Evolutionary conservation across 371 early-diverging fungal species (phyloP), one percentile per base, ranked within the genome.

Genomic region (Syncephalastrum sp.): DNA sequence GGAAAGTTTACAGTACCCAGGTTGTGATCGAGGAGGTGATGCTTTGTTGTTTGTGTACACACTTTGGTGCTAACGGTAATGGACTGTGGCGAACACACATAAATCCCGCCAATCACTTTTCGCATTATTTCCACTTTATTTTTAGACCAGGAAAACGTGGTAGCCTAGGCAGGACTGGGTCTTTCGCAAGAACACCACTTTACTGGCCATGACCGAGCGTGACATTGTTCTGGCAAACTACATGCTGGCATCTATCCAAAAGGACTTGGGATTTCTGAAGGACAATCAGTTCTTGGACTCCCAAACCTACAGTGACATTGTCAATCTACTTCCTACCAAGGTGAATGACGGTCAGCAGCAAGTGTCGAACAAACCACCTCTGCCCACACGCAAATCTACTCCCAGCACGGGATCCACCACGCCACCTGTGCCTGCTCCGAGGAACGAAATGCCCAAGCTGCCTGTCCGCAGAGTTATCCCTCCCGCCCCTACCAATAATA

Each of bases 331-430:
- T 45, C 80, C 79, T 21, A 38, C 57, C 13, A 64, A 57, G 23
- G 46, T 65, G 15, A 33, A 50, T 21, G 17, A 41, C 21, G 41
- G 14, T 33, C 42, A 53, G 38, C 42, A 53, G 38, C 19, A 49
- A 12, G 46, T 8, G 3, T 25, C 13, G 15, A 50, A 54, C 10
- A 62, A 56, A 41, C 76, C 74, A 50, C 75, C 77, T 48, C 65
- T 74, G 38, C 77, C 79, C 1, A 70, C 69, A 38, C 74, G 77
- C 42, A 74, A 74, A 55, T 69, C 71, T n/a, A 53, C 66, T 7
- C 42, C 42, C 42, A 3, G 47, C 38, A 27, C 42, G 53, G 10
- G 33, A 54, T 19, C 41, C 51, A 2, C 15, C 51, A 33, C 38
- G 0, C 38, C 38, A n/a, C 59, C 57, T 25, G 24, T 48, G 13